These are phyloP conservation scores for Lactuca saligna DNA, from an alignment of 129 eudicot genomes.

Conservation along the genomic window DNA sequence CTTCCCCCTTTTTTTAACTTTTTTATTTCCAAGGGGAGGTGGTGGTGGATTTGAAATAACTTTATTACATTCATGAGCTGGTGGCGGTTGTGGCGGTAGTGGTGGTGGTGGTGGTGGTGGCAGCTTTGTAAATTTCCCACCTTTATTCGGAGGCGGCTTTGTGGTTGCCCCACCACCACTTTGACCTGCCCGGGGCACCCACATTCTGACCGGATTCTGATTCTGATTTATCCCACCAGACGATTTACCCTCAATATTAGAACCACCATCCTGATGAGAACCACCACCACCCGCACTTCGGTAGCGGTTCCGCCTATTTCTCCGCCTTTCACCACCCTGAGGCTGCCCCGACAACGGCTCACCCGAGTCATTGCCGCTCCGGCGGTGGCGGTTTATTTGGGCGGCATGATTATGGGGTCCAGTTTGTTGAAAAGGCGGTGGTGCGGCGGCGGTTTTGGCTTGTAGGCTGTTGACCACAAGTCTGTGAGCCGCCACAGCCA, in stretches of 20 bases:
- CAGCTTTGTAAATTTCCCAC: neutral
- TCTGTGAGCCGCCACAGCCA: slow-evolving; percentile 75
- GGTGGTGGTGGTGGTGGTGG: neutral
- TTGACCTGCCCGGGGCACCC: slow-evolving; percentile 40
- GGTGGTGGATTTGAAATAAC: neutral
- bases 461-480: slow-evolving; percentile 64
- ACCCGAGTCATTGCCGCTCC: slow-evolving; percentile 13
- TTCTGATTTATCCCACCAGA: slow-evolving; percentile 5
- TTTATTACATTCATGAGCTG: neutral
- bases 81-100: neutral
- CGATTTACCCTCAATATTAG: neutral
- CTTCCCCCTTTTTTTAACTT: neutral
- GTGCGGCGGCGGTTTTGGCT: neutral
- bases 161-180: slow-evolving; percentile 18
- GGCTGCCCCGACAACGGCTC: slow-evolving; percentile 25
- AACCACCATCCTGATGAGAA: slow-evolving; percentile 21
- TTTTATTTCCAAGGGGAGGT: neutral
- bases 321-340: neutral
- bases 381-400: slow-evolving; percentile 2
- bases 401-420: slow-evolving; percentile 21
- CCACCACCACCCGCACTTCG: neutral
- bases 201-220: slow-evolving; percentile 26
- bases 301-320: neutral
- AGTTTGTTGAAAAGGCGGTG: slow-evolving; percentile 4
- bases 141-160: neutral